Percentiles rank a stretch among this genome's conserved stretches.
These are phyloP conservation scores for Platanthera guangdongensis DNA, from an alignment of 106 monocot genomes.

Conservation along the genomic window DNA sequence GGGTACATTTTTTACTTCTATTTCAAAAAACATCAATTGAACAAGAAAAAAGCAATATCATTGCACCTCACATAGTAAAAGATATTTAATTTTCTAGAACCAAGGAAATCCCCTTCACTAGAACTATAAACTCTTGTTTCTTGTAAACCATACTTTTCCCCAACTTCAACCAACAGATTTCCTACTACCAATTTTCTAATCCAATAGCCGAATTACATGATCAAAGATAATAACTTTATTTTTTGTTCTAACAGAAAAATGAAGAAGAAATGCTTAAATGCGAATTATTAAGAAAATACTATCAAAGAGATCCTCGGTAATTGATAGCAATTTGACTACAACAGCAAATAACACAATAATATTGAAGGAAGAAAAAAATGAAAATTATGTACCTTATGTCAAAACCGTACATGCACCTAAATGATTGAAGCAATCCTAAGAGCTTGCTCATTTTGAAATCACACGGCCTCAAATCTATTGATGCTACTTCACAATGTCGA, in stretches of 20 bases:
- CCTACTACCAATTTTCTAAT: too few species aligned
- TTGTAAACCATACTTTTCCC: not conserved
- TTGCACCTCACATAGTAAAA: not conserved
- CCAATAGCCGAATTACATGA: too few species aligned
- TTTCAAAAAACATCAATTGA: not conserved
- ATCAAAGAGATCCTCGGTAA: too few species aligned
- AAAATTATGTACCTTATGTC: not conserved
- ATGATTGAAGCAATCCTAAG: not conserved
- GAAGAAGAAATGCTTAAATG: too few species aligned
- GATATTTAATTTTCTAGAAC: not conserved
- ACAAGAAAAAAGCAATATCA: not conserved
- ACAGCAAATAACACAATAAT: not conserved
- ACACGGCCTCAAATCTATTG: constrained; percentile 2
- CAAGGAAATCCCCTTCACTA: not conserved
- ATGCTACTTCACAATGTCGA: not conserved
- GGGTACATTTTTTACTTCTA: not conserved
- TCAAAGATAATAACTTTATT: too few species aligned
- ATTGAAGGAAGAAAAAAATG: not conserved
- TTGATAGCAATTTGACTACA: too few species aligned
- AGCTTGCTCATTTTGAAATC: constrained; percentile 15
- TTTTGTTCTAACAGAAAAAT: too few species aligned
- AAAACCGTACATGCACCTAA: constrained; percentile 7
- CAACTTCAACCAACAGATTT: too few species aligned
- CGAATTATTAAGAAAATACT: too few species aligned
- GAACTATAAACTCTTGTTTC: not conserved